A percentile compares a stretch with the other conserved stretches of the same genome.
These are phyloP conservation scores for Curvularia hawaiiensis DNA, from an alignment of 2,329 filamentous ascomycete species.

Conservation along the genomic window DNA sequence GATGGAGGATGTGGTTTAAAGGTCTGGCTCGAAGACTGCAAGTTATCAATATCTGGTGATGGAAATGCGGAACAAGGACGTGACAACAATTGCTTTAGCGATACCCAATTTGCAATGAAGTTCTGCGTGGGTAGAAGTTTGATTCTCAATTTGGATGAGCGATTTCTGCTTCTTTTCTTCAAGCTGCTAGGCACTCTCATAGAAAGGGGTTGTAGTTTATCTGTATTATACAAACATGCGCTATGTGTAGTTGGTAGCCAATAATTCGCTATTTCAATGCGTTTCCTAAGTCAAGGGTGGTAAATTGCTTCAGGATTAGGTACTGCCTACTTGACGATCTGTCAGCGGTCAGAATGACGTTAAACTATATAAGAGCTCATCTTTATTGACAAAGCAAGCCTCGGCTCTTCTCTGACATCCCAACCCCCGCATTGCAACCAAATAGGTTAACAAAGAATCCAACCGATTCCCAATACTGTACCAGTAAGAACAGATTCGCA, in stretches of 20 bases:
- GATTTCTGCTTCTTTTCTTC: neutral
- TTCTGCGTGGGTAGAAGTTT: neutral
- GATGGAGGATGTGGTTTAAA: constrained; percentile 74
- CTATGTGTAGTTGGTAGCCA: neutral
- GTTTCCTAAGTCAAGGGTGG: neutral
- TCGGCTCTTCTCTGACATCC: too few species aligned
- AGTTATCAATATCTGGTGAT: neutral
- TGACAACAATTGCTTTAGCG: constrained; percentile 3
- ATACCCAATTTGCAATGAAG: constrained; percentile 7
- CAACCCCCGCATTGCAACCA: too few species aligned
- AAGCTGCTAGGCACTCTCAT: neutral
- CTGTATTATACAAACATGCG: neutral
- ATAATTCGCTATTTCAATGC: neutral
- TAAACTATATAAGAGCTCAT: too few species aligned
- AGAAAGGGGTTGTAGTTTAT: neutral
- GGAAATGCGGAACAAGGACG: neutral
- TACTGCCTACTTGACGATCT: neutral
- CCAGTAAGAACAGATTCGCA: too few species aligned
- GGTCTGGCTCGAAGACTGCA: neutral
- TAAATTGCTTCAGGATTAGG: neutral
- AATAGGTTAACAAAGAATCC: too few species aligned
- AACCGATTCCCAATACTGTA: too few species aligned
- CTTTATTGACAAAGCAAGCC: too few species aligned
- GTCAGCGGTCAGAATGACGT: too few species aligned
- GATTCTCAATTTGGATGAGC: neutral